phyloP scores from a whole-genome alignment of 176 grass and related monocot species.

The Metroxylon sagu region DNA sequence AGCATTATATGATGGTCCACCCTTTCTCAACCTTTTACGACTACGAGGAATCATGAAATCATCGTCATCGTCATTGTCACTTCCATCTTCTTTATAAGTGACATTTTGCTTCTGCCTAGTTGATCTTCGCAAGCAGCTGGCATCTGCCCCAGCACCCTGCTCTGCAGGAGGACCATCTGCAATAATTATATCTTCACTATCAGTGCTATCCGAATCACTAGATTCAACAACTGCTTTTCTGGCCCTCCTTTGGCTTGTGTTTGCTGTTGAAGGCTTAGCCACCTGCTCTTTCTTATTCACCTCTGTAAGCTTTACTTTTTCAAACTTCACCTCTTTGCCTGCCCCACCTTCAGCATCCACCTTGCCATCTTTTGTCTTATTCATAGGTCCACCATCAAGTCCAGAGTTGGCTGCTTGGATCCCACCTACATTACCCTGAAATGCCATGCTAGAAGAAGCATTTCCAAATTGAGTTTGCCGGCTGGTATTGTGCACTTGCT shows the following conservation, averaged over 20 bases:
- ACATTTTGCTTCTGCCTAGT: conserved; percentile 57
- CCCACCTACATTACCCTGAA: background rate
- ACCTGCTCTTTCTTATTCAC: conserved; percentile 4
- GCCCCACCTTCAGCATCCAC: conserved; percentile 2
- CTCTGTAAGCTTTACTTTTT: background rate
- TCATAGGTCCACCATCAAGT: background rate
- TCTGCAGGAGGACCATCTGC: conserved; percentile 18
- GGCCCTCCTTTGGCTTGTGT: conserved; percentile 44
- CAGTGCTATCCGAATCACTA: conserved; percentile 33
- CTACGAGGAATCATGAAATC: conserved; percentile 9
- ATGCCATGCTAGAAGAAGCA: background rate
- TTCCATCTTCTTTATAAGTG: conserved; percentile 51
- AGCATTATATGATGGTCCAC: conserved; percentile 8
- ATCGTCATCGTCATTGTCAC: conserved; percentile 18
- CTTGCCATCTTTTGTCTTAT: background rate
- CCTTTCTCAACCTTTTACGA: conserved; percentile 34
- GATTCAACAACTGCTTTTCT: conserved; percentile 39
- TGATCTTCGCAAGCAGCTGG: conserved; percentile 43
- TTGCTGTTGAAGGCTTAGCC: conserved; percentile 13
- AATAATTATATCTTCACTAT: conserved; percentile 33
- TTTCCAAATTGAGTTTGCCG: conserved; percentile 29
- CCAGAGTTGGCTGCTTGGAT: background rate
- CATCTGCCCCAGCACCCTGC: conserved; percentile 9
- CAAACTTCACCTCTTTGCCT: conserved; percentile 37
- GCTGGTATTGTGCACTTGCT: too few species aligned